Percentiles rank a stretch among this genome's conserved stretches.
These are phyloP conservation scores for Nemania abortiva DNA, from an alignment of 2,329 filamentous ascomycete genomes.

Conservation along the genomic window DNA sequence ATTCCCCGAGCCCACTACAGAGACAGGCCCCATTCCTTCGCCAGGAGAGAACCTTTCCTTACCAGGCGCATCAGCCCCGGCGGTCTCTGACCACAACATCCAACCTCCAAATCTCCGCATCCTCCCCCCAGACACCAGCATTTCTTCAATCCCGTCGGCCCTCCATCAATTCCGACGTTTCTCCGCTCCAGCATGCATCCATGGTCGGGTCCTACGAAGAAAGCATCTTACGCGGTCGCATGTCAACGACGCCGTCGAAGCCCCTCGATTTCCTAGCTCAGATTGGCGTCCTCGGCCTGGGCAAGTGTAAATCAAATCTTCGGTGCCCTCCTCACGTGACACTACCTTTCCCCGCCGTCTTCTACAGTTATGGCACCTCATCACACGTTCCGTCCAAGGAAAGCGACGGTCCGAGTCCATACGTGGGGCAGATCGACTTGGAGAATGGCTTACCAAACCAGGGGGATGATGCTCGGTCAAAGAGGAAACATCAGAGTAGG, in stretches of 20 bases:
- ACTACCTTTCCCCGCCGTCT: constrained; percentile 91
- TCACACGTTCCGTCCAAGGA: constrained; percentile 71
- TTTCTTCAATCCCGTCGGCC: constrained; percentile 70
- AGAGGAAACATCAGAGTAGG: constrained; percentile 62
- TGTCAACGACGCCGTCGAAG: constrained; percentile 95
- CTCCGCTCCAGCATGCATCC: constrained; percentile 86
- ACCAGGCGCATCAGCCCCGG: constrained; percentile 82
- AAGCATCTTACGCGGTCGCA: constrained; percentile 91
- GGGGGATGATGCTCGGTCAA: constrained; percentile 61
- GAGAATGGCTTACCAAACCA: constrained; percentile 78
- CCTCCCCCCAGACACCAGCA: constrained; percentile 64
- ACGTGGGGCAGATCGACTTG: constrained; percentile 92
- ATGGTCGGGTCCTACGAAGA: constrained; percentile 99
- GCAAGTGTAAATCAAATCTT: constrained; percentile 86
- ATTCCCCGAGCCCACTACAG: constrained; percentile 52
- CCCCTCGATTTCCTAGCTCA: constrained; percentile 94
- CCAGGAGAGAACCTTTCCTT: constrained; percentile 72
- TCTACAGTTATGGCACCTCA: constrained; percentile 88
- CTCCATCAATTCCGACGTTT: constrained; percentile 79
- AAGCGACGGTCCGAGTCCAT: constrained; percentile 92
- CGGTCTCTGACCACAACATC: constrained; percentile 76
- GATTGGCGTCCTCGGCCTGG: constrained; percentile 91
- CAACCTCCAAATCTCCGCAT: constrained; percentile 55
- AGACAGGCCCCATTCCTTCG: constrained; percentile 59
- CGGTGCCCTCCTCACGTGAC: constrained; percentile 91